These are phyloP conservation scores for Capsicum chinense DNA, from an alignment of 257 asterid genomes.

Conservation along the genomic window DNA sequence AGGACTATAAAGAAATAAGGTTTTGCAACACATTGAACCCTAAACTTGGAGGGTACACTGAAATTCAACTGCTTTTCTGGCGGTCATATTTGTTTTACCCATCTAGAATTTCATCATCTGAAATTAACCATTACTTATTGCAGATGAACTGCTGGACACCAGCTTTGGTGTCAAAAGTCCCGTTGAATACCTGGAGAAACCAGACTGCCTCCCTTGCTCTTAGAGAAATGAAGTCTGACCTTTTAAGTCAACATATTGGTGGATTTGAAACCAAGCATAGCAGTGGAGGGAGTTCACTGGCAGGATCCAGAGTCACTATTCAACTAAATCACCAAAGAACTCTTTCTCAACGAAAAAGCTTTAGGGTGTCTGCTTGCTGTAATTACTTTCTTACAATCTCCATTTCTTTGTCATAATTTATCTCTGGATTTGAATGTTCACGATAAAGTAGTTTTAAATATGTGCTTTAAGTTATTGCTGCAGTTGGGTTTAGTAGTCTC, in stretches of 20 bases:
- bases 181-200: neutral
- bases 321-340: slow-evolving; percentile 40
- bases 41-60: neutral
- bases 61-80: neutral
- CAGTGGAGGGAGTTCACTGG: slow-evolving; percentile 44
- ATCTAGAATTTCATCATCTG: neutral
- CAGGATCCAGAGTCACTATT: slow-evolving; percentile 44
- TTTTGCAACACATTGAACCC: neutral
- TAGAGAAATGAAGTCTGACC: slow-evolving; percentile 34
- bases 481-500: neutral
- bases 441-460: neutral
- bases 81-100: neutral
- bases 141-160: slow-evolving; percentile 27
- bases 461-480: neutral
- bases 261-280: slow-evolving; percentile 39
- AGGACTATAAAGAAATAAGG: neutral
- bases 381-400: slow-evolving; percentile 31
- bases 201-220: slow-evolving; percentile 15
- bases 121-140: neutral
- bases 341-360: slow-evolving; percentile 39
- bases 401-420: neutral
- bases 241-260: slow-evolving; percentile 34
- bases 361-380: slow-evolving; percentile 63
- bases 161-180: slow-evolving; percentile 6
- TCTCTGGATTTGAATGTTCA: neutral